Percentiles rank a stretch among this genome's conserved stretches.
Conservation (phyloP, 768 basidiomycete species). For the Crassisporium funariophilum region DNA sequence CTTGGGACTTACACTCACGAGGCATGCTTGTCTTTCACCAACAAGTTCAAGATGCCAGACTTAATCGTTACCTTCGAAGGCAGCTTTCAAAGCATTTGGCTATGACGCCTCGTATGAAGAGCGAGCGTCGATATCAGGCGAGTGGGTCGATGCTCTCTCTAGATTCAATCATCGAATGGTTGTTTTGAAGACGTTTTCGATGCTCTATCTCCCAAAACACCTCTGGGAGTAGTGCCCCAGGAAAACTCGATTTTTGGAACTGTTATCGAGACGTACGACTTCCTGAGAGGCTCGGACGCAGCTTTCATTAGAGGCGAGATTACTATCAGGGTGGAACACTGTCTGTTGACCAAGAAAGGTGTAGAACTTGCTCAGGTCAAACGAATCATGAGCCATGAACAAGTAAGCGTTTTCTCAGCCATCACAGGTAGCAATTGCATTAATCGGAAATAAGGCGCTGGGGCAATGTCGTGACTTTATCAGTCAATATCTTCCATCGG, state of each 20-base stretch:
- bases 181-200: conserved; percentile 59
- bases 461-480: conserved; percentile 79
- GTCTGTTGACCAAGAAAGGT: conserved; percentile 64
- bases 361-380: conserved; percentile 56
- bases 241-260: conserved; percentile 78
- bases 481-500: conserved; percentile 50
- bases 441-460: conserved; percentile 53
- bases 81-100: conserved; percentile 42
- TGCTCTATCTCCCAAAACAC: conserved; percentile 44
- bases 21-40: conserved; percentile 22
- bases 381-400: conserved; percentile 76
- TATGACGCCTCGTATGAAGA: conserved; percentile 34
- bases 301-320: conserved; percentile 64
- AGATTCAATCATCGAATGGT: neutral
- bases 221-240: conserved; percentile 72
- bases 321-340: conserved; percentile 64
- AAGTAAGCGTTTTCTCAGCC: conserved; percentile 44
- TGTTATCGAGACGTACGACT: conserved; percentile 76
- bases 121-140: conserved; percentile 37
- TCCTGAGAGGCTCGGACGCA: conserved; percentile 47
- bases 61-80: conserved; percentile 27
- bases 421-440: neutral
- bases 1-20: conserved; percentile 73
- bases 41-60: neutral
- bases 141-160: neutral